Evolutionary conservation across 139 green algal species (phyloP), one percentile per base, ranked within the genome.

Genomic region (Chlorella sp.): DNA sequence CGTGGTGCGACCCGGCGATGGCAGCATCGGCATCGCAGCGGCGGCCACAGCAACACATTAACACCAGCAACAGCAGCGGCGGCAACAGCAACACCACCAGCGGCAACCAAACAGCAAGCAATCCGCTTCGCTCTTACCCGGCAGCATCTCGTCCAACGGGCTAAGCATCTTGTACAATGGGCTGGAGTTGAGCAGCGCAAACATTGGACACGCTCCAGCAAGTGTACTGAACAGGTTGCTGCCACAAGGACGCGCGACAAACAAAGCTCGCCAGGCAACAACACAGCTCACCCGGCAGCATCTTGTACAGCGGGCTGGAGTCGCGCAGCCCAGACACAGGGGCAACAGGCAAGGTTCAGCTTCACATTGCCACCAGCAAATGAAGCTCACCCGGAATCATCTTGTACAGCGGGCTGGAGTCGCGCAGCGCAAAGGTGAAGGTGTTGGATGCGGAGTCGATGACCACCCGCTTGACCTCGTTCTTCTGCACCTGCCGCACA

Each of bases 381-480:
- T n/a, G n/a, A n/a, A 14, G 48, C 76, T 26, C 76, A 85, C 81
- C 70, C 4, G 73, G 79, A 44, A 87, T 20, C 72, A 82, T 70
- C 73, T 86, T 60, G 40, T 58, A 69, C 0, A 80, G 40, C 32
- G 85, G 44, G 14, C 62, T 60, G 73, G 56, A 80, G 3, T 88
- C 84, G 51, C 87, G 88, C 76, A 95, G 84, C 17, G 74, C 77
- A 84, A 91, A 95, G 54, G 69, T 90, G 54, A 96, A 85, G 28
- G 89, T 68, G 58, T 73, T 60, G 38, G 51, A 48, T 46, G 87
- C 22, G 24, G 95, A 95, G 74, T 98, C 94, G n/a, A 98, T 85
- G 1, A 85, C 81, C 4, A 98, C 90, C 20, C 83, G 76, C 34
- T 86, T 28, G 43, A 98, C 93, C 36, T 98, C 91, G 81, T 96